Base-by-base conservation (phyloP, 2,329 filamentous ascomycete species). In the Epichloe elymi region DNA sequence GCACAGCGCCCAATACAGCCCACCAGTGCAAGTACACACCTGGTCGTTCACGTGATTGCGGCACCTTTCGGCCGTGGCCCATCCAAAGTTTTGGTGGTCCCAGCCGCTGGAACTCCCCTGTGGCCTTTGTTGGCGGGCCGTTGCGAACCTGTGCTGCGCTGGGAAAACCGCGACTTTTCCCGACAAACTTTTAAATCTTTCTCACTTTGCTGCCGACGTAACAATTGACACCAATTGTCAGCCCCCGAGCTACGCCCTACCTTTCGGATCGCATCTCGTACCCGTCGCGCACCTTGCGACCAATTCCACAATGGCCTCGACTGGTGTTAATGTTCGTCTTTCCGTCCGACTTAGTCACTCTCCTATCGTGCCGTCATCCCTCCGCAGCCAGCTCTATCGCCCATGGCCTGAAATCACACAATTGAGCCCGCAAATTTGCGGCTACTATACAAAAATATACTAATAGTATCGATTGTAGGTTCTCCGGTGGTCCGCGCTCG, bases 401-500 rank as follows among this genome's bases (percentile, higher is more conserved):
- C 58, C 57, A 53, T 50, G 55, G 55, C 49, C 44, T 33, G 30
- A 41, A 23, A 36, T 49, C 23, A 50, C 17, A 10, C 42, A 46
- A 52, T 52, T 49, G 37, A 37, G 30, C 19, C 41, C 17, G 8
- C 23, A 20, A 14, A 20, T n/a, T 19, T 40, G 8, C 30, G 10
- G 33, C 15, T 11, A 4, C 26, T 15, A 30, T 4, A 6, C 7
- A 15, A 10, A 15, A 3, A 12, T 23, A 50, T 40, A 55, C 60
- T 66, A 63, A 66, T 63, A 62, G 56, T 59, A 51, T 50, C 35
- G 46, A 56, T 53, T 62, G 49, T 70, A 98, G 93, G 91, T 98
- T 71, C 81, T 97, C 71, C 90, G 93, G 74, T 98, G 91, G 80
- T 91, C 89, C 66, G 90, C 90, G 67, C 86, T 98, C 60, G 86